Percentiles rank a stretch among this genome's conserved stretches.
These are phyloP conservation scores for Lachancea cidri DNA, from an alignment of 805 yeast genomes.

Conservation along the genomic window DNA sequence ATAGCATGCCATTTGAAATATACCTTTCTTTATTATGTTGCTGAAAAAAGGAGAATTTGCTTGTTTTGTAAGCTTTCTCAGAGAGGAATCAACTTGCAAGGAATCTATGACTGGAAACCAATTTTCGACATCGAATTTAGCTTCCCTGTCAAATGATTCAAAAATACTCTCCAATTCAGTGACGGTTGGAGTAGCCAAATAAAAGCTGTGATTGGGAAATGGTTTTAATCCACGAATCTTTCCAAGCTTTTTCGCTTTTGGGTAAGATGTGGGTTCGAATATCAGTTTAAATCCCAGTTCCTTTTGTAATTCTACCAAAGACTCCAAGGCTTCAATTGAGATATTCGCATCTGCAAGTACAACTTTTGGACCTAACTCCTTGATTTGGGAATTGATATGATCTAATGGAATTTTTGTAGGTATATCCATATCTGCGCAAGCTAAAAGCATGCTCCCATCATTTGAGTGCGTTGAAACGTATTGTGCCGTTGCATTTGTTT, in stretches of 20 bases:
- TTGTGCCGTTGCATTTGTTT: conserved; percentile 49
- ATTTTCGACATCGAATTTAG: conserved; percentile 45
- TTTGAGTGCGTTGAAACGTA: conserved; percentile 64
- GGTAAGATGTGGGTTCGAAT: conserved; percentile 73
- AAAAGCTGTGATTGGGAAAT: conserved; percentile 42
- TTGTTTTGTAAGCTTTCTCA: conserved; percentile 7
- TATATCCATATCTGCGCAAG: conserved; percentile 82
- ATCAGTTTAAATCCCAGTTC: conserved; percentile 34
- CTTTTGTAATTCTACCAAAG: conserved; percentile 31
- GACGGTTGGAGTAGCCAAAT: conserved; percentile 63
- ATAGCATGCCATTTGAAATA: conserved; percentile 62
- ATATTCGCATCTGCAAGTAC: conserved; percentile 70
- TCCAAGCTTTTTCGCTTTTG: conserved; percentile 52
- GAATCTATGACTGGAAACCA: conserved; percentile 78
- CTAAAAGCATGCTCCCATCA: conserved; percentile 61
- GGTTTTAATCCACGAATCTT: conserved; percentile 33
- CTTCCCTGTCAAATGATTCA: conserved; percentile 41
- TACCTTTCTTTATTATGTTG: conserved; percentile 37
- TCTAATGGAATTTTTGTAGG: conserved; percentile 45
- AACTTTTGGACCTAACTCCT: conserved; percentile 39
- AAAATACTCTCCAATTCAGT: conserved; percentile 55
- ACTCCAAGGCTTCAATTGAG: conserved; percentile 37
- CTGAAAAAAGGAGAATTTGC: conserved; percentile 13
- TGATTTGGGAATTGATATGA: conserved; percentile 41
- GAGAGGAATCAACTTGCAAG: conserved; percentile 36